These are phyloP conservation scores for Hymenotorrendiella dingleyae DNA, from an alignment of 2,329 filamentous ascomycete genomes.

Conservation along the genomic window DNA sequence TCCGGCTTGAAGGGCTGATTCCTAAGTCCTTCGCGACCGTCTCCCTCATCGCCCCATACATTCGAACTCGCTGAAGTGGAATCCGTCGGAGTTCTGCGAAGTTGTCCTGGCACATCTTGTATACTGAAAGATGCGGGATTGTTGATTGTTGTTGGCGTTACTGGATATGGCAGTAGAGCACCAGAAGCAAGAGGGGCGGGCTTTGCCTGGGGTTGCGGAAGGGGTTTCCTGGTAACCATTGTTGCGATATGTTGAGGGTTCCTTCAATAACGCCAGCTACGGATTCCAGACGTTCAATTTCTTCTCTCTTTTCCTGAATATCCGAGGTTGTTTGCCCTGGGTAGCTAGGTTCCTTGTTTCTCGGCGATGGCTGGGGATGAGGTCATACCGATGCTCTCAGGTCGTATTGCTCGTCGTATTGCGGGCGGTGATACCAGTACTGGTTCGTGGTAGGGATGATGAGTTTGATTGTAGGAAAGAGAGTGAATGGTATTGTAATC, in stretches of 20 bases:
- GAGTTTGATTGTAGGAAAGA: too few species aligned
- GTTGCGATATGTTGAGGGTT: not conserved
- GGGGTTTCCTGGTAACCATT: slow-evolving; percentile 29
- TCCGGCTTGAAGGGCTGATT: not conserved
- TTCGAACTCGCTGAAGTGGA: slow-evolving; percentile 17
- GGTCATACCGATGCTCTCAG: too few species aligned
- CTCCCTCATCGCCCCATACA: slow-evolving; percentile 20
- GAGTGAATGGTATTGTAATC: too few species aligned
- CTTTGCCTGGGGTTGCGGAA: slow-evolving; percentile 15
- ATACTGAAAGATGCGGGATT: slow-evolving; percentile 9
- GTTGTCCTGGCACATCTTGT: slow-evolving; percentile 13
- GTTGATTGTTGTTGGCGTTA: slow-evolving; percentile 16
- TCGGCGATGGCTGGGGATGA: too few species aligned
- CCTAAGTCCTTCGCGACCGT: slow-evolving; percentile 4
- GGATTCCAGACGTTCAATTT: too few species aligned
- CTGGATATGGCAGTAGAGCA: slow-evolving; percentile 23
- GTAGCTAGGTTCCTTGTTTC: too few species aligned
- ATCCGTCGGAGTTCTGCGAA: slow-evolving; percentile 10
- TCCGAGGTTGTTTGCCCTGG: too few species aligned
- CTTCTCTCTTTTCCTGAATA: too few species aligned
- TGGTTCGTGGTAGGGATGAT: too few species aligned
- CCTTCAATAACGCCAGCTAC: too few species aligned
- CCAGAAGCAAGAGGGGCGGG: slow-evolving; percentile 10
- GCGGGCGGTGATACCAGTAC: too few species aligned
- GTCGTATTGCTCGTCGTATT: too few species aligned